A percentile compares a stretch with the other conserved stretches of the same genome.
Evolutionary conservation across 331 rosid species (phyloP).

Genomic region (Saraca asoca): DNA sequence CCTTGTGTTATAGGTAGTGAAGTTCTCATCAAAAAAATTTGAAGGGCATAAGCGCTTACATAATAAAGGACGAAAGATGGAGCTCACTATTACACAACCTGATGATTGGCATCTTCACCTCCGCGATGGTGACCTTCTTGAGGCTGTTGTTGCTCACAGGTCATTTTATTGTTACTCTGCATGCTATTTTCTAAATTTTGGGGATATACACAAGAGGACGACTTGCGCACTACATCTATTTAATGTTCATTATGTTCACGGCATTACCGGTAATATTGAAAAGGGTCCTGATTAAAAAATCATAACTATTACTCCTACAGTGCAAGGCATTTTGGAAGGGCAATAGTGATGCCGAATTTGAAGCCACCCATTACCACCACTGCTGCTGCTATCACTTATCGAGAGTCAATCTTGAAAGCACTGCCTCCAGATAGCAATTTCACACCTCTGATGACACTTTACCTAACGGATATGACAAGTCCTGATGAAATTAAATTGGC

Average conservation of each 20-base stretch:
- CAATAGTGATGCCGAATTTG: slow-evolving; percentile 93
- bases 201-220: not conserved
- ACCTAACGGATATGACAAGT: slow-evolving; percentile 72
- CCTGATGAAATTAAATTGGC: slow-evolving; percentile 80
- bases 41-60: slow-evolving; percentile 34
- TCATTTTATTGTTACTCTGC: slow-evolving; percentile 25
- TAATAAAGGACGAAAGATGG: slow-evolving; percentile 54
- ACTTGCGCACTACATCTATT: slow-evolving; percentile 4
- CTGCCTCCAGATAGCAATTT: slow-evolving; percentile 62
- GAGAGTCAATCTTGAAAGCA: slow-evolving; percentile 72
- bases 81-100: slow-evolving; percentile 77
- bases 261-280: not conserved
- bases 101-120: slow-evolving; percentile 99
- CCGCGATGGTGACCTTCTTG: slow-evolving; percentile 79
- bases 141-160: slow-evolving; percentile 84
- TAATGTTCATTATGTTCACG: not conserved
- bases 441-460: slow-evolving; percentile 93
- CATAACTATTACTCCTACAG: slow-evolving; percentile 41
- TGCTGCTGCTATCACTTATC: slow-evolving; percentile 67
- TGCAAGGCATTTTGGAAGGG: slow-evolving; percentile 80
- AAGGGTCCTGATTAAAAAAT: slow-evolving; percentile 7
- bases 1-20: slow-evolving; percentile 36
- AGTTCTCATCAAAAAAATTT: slow-evolving; percentile 37
- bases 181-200: not conserved
- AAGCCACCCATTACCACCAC: slow-evolving; percentile 79